phyloP scores from a whole-genome alignment of 139 green algal genomes.

The Chlorella sorokiniana region DNA sequence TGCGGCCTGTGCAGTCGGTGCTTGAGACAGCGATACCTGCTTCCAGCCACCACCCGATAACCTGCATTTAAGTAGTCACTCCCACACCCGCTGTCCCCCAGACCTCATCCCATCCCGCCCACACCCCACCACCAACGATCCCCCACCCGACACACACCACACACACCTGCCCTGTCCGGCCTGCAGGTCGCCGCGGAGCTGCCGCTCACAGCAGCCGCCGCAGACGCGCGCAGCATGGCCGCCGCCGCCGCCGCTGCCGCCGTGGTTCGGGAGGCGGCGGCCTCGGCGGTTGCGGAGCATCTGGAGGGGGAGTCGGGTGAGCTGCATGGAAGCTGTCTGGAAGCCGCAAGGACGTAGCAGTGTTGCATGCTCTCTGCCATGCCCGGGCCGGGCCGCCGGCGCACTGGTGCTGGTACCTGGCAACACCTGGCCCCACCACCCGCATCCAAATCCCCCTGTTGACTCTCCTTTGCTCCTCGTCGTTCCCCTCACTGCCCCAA shows the following conservation, averaged over 20 bases:
- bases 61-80: too few species aligned
- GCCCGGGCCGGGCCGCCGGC: not conserved
- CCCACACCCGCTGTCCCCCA: too few species aligned
- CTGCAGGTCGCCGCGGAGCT: constrained; percentile 31
- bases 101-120: too few species aligned
- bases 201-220: constrained; percentile 33
- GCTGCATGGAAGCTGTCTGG: not conserved
- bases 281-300: constrained; percentile 38
- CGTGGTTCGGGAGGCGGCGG: constrained; percentile 59
- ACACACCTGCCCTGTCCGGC: constrained; percentile 16
- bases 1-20: too few species aligned
- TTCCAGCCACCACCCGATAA: too few species aligned
- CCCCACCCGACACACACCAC: not conserved
- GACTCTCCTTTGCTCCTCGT: not conserved
- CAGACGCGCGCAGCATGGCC: constrained; percentile 44
- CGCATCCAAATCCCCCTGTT: not conserved
- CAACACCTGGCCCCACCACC: too few species aligned
- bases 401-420: too few species aligned
- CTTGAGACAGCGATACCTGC: too few species aligned
- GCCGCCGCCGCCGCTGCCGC: constrained; percentile 54
- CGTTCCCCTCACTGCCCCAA: not conserved
- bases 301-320: constrained; percentile 52
- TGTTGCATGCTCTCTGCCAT: not conserved
- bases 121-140: too few species aligned
- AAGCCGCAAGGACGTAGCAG: not conserved